phyloP scores from a whole-genome alignment of 2,329 filamentous ascomycete species.

The Fusarium begoniae region DNA sequence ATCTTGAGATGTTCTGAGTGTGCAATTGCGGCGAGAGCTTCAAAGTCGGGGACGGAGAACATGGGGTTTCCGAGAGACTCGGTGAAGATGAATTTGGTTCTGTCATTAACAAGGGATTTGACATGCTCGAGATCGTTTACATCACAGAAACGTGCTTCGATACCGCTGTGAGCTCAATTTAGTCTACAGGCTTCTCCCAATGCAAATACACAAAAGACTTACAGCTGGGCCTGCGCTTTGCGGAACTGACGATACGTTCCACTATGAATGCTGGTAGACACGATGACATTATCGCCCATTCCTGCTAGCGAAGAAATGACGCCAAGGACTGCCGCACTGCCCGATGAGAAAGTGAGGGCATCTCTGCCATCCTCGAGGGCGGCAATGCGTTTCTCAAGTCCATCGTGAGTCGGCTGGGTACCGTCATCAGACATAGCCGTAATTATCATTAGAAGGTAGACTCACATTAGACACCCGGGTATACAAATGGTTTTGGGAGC shows the following conservation, averaged over 20 bases:
- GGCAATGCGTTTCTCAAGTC: neutral
- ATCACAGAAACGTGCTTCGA: neutral
- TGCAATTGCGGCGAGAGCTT: neutral
- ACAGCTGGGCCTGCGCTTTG: neutral
- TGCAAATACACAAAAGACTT: neutral
- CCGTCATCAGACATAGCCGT: neutral
- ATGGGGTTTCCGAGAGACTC: neutral
- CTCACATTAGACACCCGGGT: neutral
- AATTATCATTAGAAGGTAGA: fast-evolving
- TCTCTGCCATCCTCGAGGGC: neutral
- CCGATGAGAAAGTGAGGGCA: neutral
- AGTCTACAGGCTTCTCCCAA: neutral
- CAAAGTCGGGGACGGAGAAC: neutral
- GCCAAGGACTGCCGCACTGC: neutral
- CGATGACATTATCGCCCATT: neutral
- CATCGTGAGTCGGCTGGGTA: neutral
- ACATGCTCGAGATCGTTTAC: neutral
- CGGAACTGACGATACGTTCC: neutral
- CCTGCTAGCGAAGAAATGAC: neutral
- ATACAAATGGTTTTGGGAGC: neutral
- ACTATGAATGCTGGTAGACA: neutral
- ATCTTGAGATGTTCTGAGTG: neutral
- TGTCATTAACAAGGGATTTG: neutral
- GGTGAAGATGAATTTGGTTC: neutral
- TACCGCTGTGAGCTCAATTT: neutral